Base-by-base conservation (phyloP, 352 stramenopile genomes). In the Globisporangium orthogonon region DNA sequence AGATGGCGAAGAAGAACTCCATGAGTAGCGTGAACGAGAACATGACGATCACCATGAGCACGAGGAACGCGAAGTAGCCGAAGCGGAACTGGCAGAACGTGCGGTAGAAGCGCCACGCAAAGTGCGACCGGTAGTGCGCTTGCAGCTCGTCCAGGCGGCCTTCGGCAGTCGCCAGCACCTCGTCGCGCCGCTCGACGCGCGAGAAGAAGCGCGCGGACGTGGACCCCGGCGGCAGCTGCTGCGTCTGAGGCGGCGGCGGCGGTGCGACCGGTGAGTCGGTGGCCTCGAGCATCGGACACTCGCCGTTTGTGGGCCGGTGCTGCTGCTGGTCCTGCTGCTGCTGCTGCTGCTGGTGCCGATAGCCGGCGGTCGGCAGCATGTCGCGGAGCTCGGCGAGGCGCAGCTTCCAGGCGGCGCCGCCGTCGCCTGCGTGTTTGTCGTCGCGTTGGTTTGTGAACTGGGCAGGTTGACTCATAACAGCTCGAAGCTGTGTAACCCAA, bases 1-100 rank as follows among this genome's bases (percentile, higher is more conserved):
- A 92, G 56, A 92, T 86, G 23, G 78, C 75, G 56, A 92, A 92
- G 71, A 90, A 92, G 55, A 92, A 81, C 67, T 90, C 82, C 82
- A 92, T 92, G 47, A 92, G 66, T 54, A 87, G 55, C 63, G 79
- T 88, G 61, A 92, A 90, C 14, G 82, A 92, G 64, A 90, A 87
- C 69, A 92, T 88, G 65, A 92, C 59, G 65, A 92, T 76, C 48
- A 87, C 67, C 80, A 92, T 89, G 47, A 88, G 64, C 58, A 90
- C 80, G n/a, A 92, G 65, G 58, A 92, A 92, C 35, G 82, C 74
- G 40, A 92, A 45, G 62, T 92, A 92, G 48, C 76, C 76, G 37
- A 90, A 89, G 54, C 81, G 77, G 48, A 90, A 76, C 64, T 89
- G 79, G 65, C 82, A 92, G 48, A 83, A 37, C 45, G 73, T 84